Evolutionary conservation across 2,329 filamentous ascomycete species (phyloP).

Genomic region (Ceratocystiopsis sp.): DNA sequence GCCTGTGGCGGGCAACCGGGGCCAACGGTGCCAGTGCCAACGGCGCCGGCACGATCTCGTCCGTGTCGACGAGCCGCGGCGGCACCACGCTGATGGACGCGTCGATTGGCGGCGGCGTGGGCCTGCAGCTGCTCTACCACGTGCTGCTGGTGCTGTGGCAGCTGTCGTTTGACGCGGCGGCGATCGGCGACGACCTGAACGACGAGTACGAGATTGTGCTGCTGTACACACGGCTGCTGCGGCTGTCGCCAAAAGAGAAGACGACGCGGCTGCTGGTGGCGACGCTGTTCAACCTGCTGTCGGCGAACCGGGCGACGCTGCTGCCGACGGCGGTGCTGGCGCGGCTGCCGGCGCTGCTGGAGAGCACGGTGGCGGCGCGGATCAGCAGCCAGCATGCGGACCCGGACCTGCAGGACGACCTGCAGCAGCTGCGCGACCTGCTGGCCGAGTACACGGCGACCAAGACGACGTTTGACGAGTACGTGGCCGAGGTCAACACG

Average conservation of each 20-base stretch:
- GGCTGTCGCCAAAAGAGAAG: conserved; percentile 93
- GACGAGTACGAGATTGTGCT: conserved; percentile 84
- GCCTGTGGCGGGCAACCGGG: conserved; percentile 39
- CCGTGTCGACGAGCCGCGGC: conserved; percentile 12
- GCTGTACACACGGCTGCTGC: conserved; percentile 81
- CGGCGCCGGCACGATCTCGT: conserved; percentile 1
- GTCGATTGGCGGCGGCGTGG: conserved; percentile 61
- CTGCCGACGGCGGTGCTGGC: conserved; percentile 78
- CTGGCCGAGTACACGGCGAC: conserved; percentile 52
- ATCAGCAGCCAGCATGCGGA: conserved; percentile 35
- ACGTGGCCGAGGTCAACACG: conserved; percentile 68
- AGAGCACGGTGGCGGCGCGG: conserved; percentile 39
- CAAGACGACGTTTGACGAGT: conserved; percentile 72
- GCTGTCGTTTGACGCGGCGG: conserved; percentile 78
- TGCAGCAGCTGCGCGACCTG: conserved; percentile 42
- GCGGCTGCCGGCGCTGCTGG: conserved; percentile 53
- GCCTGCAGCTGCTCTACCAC: conserved; percentile 84
- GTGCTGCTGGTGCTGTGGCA: conserved; percentile 91
- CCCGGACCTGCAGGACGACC: conserved; percentile 45
- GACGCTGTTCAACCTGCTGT: conserved; percentile 74
- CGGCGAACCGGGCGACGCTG: conserved; percentile 49
- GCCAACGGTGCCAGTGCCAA: background rate
- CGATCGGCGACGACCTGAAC: conserved; percentile 59
- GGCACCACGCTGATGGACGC: conserved; percentile 32
- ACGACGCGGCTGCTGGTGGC: conserved; percentile 82